Base-by-base conservation (phyloP, 371 early-diverging fungal genomes). In the Mucor irregularis region DNA sequence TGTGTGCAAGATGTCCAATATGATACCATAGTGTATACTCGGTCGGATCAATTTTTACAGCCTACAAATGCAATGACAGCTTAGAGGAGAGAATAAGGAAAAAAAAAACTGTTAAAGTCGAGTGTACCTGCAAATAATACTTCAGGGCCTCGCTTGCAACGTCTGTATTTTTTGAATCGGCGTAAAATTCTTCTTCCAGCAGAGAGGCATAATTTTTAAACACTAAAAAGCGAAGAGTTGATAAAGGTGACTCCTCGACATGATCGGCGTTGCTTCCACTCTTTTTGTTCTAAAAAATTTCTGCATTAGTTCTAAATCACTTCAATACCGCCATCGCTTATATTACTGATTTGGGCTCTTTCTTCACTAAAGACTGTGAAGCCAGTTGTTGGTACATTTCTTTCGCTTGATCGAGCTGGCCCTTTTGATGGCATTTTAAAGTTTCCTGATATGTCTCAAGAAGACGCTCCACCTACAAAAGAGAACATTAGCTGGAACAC, bases 181-280 rank as follows among this genome's bases (percentile, higher is more conserved):
- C 24, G 3, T 34, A 49, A 29, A 58, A 71, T 30, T 74, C 72
- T 6, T 73, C 67, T 59, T 87, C 80, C 14, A 85, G 60, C 13
- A 87, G 64, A 0, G 64, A 60, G 4, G 80, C 87, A 62, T 84
- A 87, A 56, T 85, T 85, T 44, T 82, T 81, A 42, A 73, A 80
- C 2, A 85, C 85, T 5, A 85, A 63, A 55, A 79, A 87, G 8
- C 76, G 82, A 68, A 44, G 70, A 38, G 37, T 56, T 45, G 53
- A 54, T 31, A 59, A 49, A 47, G 49, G 65, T 21, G 62, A 61
- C 22, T 62, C 56, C 33, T 56, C 50, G 11, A 61, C 45, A 19
- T 39, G 42, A 14, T 56, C 46, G n/a, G 19, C 30, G 4, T 45
- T 30, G 9, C 24, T 22, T 16, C 31, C 29, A 16, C 16, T 45